Evolutionary conservation across 441 rosid genomes (phyloP).

Genomic region (Populus hybrid): DNA sequence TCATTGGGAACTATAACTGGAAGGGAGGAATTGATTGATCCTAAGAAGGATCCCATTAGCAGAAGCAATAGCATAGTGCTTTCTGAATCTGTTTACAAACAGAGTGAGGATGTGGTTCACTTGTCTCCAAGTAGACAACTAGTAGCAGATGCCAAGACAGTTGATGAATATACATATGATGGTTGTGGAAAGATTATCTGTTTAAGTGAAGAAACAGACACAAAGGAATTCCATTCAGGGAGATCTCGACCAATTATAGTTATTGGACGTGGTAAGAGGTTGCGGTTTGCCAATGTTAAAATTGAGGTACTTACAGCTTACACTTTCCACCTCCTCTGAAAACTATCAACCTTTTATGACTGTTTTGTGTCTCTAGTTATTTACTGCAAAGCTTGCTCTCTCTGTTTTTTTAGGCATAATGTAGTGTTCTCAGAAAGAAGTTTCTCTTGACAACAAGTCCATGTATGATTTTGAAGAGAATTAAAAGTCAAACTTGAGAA

Average conservation of each 20-base stretch:
- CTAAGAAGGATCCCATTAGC: constrained; percentile 89
- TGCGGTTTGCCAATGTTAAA: constrained; percentile 87
- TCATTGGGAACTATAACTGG: constrained; percentile 87
- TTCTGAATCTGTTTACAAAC: constrained; percentile 61
- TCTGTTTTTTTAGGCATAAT: background rate
- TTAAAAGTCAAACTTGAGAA: background rate
- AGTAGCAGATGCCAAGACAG: constrained; percentile 75
- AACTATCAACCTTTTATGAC: constrained; percentile 6
- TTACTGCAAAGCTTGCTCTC: background rate
- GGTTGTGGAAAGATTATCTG: constrained; percentile 82
- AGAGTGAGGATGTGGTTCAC: constrained; percentile 76
- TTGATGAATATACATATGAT: constrained; percentile 87
- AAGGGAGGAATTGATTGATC: constrained; percentile 90
- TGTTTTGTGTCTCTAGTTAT: constrained; percentile 1
- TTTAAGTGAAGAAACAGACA: constrained; percentile 57
- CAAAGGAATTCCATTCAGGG: constrained; percentile 43
- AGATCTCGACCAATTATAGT: constrained; percentile 73
- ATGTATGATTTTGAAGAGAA: background rate
- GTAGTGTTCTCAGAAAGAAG: background rate
- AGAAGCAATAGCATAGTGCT: constrained; percentile 70
- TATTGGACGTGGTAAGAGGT: constrained; percentile 87
- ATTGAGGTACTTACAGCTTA: constrained; percentile 59
- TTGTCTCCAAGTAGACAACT: constrained; percentile 82
- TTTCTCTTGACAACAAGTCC: background rate
- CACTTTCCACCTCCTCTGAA: constrained; percentile 18